These are phyloP conservation scores for Gracilaria caudata DNA, from an alignment of 23 red algal genomes.

Conservation along the genomic window DNA sequence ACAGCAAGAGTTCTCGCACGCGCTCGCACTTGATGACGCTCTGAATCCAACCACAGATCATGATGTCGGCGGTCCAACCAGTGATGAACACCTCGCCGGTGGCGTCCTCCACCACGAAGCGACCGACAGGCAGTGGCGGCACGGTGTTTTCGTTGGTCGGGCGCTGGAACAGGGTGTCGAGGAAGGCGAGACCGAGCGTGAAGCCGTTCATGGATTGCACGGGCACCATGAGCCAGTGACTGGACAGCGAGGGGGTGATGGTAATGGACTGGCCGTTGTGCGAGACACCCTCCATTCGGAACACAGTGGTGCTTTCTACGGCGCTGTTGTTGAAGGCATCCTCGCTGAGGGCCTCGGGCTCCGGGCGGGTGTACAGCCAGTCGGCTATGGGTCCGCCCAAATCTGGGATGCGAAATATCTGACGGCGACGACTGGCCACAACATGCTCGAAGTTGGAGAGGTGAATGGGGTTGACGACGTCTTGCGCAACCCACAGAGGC, in stretches of 20 bases:
- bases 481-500: conserved; percentile 29
- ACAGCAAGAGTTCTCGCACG: conserved; percentile 45
- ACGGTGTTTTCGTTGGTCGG: background rate
- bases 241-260: conserved; percentile 47
- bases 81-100: conserved; percentile 64
- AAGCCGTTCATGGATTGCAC: conserved; percentile 54
- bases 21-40: conserved; percentile 72
- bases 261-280: background rate
- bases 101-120: conserved; percentile 62
- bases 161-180: conserved; percentile 53
- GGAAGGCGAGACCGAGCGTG: conserved; percentile 48
- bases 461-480: conserved; percentile 18
- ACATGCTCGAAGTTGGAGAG: conserved; percentile 2
- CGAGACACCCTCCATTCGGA: conserved; percentile 43
- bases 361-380: conserved; percentile 64
- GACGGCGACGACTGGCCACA: background rate
- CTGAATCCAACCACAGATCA: conserved; percentile 68
- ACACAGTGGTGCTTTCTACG: conserved; percentile 51
- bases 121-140: conserved; percentile 51
- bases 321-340: conserved; percentile 55
- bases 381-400: conserved; percentile 32
- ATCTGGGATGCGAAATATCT: conserved; percentile 58
- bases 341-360: conserved; percentile 46
- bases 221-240: conserved; percentile 68
- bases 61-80: conserved; percentile 46